Conservation (phyloP, 228 moss, liverwort and hornwort species). For the Sphagnum magellanicum region DNA sequence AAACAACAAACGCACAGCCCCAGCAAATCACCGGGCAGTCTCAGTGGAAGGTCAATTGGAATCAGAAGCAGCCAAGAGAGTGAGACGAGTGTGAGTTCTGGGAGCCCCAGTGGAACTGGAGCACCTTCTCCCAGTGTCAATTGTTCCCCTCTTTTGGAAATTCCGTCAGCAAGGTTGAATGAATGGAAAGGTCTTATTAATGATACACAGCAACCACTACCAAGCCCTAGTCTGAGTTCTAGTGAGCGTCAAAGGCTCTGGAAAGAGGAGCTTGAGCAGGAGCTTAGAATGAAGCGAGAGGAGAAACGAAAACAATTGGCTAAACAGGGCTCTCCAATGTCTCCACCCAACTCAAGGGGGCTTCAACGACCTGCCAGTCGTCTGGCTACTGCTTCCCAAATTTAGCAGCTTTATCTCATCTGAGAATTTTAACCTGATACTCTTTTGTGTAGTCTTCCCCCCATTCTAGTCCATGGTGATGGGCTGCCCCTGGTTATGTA, state of each 20-base stretch:
- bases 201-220: slow-evolving; percentile 26
- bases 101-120: slow-evolving; percentile 47
- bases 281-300: slow-evolving; percentile 83
- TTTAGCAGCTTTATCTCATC: slow-evolving; percentile 3
- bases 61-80: slow-evolving; percentile 67
- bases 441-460: no score
- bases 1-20: slow-evolving; percentile 32
- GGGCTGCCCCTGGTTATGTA: no score
- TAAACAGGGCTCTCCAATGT: slow-evolving; percentile 28
- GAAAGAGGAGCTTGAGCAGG: slow-evolving; percentile 85
- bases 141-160: slow-evolving; percentile 58
- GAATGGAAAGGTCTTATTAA: slow-evolving; percentile 46
- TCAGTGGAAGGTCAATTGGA: slow-evolving; percentile 46
- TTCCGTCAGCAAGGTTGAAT: slow-evolving; percentile 63
- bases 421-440: no score
- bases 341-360: slow-evolving; percentile 35
- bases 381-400: slow-evolving; percentile 29
- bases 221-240: slow-evolving; percentile 38
- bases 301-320: slow-evolving; percentile 75
- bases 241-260: slow-evolving; percentile 78
- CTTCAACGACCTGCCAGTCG: slow-evolving; percentile 30
- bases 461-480: no score
- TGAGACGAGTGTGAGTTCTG: slow-evolving; percentile 75
- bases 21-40: slow-evolving; percentile 65
- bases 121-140: slow-evolving; percentile 23